Base-by-base conservation (phyloP, 768 basidiomycete species). In the Phaffia tasmanica region DNA sequence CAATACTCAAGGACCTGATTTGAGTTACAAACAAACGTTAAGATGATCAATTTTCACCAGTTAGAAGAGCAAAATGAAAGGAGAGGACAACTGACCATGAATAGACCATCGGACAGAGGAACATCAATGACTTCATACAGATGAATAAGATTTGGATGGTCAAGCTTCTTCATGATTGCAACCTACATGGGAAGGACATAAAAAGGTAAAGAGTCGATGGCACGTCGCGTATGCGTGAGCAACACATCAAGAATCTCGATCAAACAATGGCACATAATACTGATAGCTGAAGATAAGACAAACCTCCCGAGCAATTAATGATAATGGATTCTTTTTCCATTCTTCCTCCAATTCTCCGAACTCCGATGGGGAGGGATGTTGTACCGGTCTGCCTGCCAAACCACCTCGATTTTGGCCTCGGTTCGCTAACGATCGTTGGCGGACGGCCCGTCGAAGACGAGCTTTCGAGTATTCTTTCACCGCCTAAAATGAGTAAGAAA, bases 381-480 rank as follows among this genome's bases (percentile, higher is more conserved):
- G 57, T 48, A 14, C 42, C 42, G 46, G 53, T 59, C 57, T 21
- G 5, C 61, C 48, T 30, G 21, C 50, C 29, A 35, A 68, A 50
- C 64, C 53, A 53, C 3, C 35, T 54, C 6, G 69, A 64, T 27
- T 59, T 27, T 8, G 62, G 25, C 59, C 16, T 15, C 42, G 32
- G 30, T 53, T 49, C 19, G 47, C 55, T 32, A 62, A 57, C 18
- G 61, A 50, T 5, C 66, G 53, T 42, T 67, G 59, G 1, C 55
- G 69, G 46, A 72, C 71, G 29, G 74, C 72, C 25, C 73, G 72
- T 59, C 73, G 74, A 32, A 77, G 67, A 29, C 76, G 71, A 15
- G 74, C 73, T 68, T 76, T 76, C 0, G 76, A 76, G 66, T 76
- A 77, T 61, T 77, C 76, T 69, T 77, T 77, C 71, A 77, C 71